phyloP scores from a whole-genome alignment of 1,284 basidiomycete genomes.

The Tilletiaria anomala region DNA sequence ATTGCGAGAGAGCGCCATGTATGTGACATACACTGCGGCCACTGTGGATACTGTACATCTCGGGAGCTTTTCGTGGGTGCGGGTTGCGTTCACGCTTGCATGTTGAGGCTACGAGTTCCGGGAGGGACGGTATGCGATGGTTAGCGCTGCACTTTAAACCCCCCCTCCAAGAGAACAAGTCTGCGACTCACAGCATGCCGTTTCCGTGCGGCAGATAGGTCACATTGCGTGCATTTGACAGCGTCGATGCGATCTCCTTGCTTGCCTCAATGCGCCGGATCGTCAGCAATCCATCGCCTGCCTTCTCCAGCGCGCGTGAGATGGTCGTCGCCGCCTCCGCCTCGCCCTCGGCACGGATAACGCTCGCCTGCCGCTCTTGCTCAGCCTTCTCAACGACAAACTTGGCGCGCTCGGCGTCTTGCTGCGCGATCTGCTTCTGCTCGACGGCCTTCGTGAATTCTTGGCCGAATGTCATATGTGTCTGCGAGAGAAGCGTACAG shows the following conservation, averaged over 20 bases:
- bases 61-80: no score
- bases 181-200: conserved; percentile 36
- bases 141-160: no score
- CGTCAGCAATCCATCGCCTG: conserved; percentile 87
- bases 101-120: no score
- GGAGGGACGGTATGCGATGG: no score
- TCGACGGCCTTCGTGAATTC: conserved; percentile 70
- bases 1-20: no score
- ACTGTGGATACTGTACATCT: no score
- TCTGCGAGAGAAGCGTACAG: conserved; percentile 39
- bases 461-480: conserved; percentile 47
- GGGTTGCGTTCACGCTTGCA: no score
- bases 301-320: conserved; percentile 77
- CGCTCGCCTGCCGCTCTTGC: conserved; percentile 95
- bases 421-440: conserved; percentile 92
- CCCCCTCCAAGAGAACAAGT: no score
- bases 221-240: conserved; percentile 41
- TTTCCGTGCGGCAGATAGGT: conserved; percentile 42
- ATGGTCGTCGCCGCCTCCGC: conserved; percentile 77
- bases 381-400: conserved; percentile 93
- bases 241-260: conserved; percentile 68
- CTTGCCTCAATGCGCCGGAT: conserved; percentile 94
- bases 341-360: conserved; percentile 96
- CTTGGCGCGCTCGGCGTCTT: conserved; percentile 85
- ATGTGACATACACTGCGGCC: no score